Evolutionary conservation across 306 rosid genomes (phyloP).

Genomic region (Medicago truncatula): MtrunA17r5.0-ANR NC_053048.1:41944501-41945000

Average conservation of each 20-base stretch:
- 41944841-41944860: background rate
- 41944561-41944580: background rate
- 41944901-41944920: constrained; percentile 4
- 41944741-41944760: background rate
- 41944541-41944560: constrained; percentile 8
- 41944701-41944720: background rate
- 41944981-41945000: background rate
- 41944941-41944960: background rate
- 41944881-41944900: background rate
- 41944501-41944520: background rate
- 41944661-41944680: constrained; percentile 15
- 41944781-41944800: background rate
- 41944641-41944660: constrained; percentile 2
- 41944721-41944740: background rate
- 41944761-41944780: background rate
- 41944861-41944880: background rate
- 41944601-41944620: background rate
- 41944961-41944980: background rate
- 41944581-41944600: constrained; percentile 9
- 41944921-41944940: background rate
- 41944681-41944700: background rate
- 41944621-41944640: background rate
- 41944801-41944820: background rate
- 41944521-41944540: background rate
- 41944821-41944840: background rate